phyloP scores from a whole-genome alignment of 257 asterid species.

The Rehmannia glutinosa region DNA sequence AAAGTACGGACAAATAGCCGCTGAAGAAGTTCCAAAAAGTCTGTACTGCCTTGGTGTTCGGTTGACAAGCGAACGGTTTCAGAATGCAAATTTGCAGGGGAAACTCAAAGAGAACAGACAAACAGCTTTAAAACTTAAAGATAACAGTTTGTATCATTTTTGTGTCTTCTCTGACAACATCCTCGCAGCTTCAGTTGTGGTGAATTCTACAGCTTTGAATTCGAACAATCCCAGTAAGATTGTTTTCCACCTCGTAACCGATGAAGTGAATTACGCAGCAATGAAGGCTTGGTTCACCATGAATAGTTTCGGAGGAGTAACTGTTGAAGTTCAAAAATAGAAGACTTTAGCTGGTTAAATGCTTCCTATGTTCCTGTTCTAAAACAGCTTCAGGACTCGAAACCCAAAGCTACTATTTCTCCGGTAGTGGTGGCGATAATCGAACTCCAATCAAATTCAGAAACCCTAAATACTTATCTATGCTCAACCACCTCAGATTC shows the following conservation, averaged over 20 bases:
- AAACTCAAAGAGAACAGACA: constrained; percentile 32
- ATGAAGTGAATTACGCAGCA: constrained; percentile 55
- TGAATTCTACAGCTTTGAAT: constrained; percentile 51
- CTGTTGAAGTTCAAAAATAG: constrained; percentile 52
- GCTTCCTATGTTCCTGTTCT: constrained; percentile 66
- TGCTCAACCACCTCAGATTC: constrained; percentile 67
- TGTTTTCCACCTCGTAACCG: constrained; percentile 58
- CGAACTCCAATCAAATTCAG: constrained; percentile 61
- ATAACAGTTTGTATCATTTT: constrained; percentile 47
- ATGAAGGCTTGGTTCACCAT: constrained; percentile 67
- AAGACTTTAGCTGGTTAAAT: constrained; percentile 54
- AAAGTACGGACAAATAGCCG: constrained; percentile 57
- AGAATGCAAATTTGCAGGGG: constrained; percentile 27
- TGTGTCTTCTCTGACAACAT: constrained; percentile 68
- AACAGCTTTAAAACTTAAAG: constrained; percentile 37
- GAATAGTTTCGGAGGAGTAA: constrained; percentile 42
- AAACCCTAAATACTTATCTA: constrained; percentile 57
- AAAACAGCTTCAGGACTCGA: constrained; percentile 65
- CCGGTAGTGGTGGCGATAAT: constrained; percentile 41
- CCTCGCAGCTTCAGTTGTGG: constrained; percentile 62
- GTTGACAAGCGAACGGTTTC: constrained; percentile 55
- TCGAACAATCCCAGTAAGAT: constrained; percentile 37
- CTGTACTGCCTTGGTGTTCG: constrained; percentile 58
- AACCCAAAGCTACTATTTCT: constrained; percentile 63
- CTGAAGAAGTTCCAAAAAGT: constrained; percentile 68